A percentile compares a stretch with the other conserved stretches of the same genome.
Conservation (phyloP, 1,139 yeast species). For the Spencermartinsiella ligniputridi region DNA sequence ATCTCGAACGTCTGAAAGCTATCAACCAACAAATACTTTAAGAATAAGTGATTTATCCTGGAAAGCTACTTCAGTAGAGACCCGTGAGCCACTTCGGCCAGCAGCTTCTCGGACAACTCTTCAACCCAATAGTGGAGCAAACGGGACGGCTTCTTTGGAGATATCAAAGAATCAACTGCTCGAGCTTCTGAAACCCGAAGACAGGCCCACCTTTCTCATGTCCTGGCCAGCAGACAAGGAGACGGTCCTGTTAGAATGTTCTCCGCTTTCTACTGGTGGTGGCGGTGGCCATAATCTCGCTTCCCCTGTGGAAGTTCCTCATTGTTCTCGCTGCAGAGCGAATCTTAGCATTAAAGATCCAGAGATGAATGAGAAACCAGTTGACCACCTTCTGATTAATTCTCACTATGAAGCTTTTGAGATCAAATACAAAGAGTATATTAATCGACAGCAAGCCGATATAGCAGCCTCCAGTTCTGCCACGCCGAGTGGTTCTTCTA, state of each 20-base stretch:
- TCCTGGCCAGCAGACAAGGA: constrained; percentile 1
- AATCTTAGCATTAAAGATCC: constrained; percentile 3
- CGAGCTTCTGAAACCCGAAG: not conserved
- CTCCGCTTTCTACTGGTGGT: not conserved
- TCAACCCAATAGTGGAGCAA: too few species aligned
- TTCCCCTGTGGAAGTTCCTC: constrained; percentile 3
- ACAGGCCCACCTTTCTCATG: not conserved
- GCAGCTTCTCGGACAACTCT: not conserved
- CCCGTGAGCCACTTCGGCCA: not conserved
- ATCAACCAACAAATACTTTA: not conserved
- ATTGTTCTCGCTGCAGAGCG: not conserved
- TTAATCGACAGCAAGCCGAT: not conserved
- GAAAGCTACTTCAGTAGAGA: not conserved
- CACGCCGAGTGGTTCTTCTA: too few species aligned
- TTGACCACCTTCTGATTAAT: not conserved
- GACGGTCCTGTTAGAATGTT: not conserved
- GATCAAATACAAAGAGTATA: not conserved
- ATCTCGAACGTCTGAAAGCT: not conserved
- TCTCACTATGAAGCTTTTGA: not conserved
- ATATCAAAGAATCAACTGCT: not conserved
- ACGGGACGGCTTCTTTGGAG: not conserved
- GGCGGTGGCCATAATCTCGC: constrained; percentile 4
- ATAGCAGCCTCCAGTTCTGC: not conserved
- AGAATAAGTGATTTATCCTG: not conserved
- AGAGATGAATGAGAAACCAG: constrained; percentile 2